Conservation (phyloP, 2,329 filamentous ascomycete genomes). For the Diaporthe amygdali region DNA sequence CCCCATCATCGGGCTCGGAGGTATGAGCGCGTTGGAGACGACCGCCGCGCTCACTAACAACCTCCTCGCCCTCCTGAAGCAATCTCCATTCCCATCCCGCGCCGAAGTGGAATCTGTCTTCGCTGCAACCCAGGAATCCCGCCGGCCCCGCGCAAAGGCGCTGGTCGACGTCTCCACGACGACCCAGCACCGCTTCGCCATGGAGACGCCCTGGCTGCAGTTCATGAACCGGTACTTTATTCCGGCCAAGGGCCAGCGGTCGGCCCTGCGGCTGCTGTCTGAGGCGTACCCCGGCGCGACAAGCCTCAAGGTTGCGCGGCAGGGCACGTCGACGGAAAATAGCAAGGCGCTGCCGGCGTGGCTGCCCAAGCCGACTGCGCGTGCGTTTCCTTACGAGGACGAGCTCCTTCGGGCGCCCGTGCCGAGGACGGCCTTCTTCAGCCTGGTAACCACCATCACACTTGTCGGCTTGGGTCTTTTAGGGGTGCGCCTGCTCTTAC, state of each 20-base stretch:
- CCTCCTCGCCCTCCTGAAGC: background rate
- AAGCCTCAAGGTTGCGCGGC: background rate
- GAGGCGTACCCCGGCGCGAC: background rate
- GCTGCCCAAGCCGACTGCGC: background rate
- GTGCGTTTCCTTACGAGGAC: slow-evolving; percentile 7
- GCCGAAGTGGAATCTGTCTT: background rate
- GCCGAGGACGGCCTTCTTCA: background rate
- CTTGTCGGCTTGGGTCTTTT: background rate
- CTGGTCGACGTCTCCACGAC: background rate
- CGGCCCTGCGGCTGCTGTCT: background rate
- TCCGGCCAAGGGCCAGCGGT: background rate
- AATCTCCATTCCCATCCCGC: background rate
- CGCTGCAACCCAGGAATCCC: background rate
- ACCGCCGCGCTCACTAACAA: slow-evolving; percentile 10
- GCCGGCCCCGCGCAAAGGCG: background rate
- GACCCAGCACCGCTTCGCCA: slow-evolving; percentile 11
- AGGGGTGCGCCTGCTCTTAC: background rate
- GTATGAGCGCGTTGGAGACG: background rate
- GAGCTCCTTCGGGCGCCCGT: background rate
- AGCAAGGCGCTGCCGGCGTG: background rate
- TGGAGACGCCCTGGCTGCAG: background rate
- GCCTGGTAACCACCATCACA: background rate
- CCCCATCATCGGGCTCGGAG: slow-evolving; percentile 4
- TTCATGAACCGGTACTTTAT: slow-evolving; percentile 6
- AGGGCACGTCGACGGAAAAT: background rate